Conservation (phyloP, 2,329 filamentous ascomycete species). For the Beauveria medogensis region DNA sequence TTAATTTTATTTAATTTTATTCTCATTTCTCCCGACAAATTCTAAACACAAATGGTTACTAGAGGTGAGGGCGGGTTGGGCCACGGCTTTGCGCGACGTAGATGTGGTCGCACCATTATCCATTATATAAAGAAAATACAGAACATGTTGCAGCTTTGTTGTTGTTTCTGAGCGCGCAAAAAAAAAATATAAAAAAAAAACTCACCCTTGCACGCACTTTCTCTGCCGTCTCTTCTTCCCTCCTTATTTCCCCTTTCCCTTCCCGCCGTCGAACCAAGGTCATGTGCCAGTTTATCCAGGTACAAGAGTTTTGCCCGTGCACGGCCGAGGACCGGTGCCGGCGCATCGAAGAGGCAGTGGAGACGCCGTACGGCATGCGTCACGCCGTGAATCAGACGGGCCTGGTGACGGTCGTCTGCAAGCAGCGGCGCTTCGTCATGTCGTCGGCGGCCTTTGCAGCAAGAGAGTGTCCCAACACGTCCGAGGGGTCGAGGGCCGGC, state of each 20-base stretch:
- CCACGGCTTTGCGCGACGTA: background rate
- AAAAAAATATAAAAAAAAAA: too few relatives aligned
- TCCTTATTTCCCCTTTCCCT: background rate
- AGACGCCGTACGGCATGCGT: background rate
- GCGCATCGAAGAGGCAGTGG: background rate
- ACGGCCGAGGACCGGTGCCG: background rate
- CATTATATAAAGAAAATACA: background rate
- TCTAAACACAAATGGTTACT: too few relatives aligned
- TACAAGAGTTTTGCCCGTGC: constrained; percentile 4
- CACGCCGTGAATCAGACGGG: background rate
- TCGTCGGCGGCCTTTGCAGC: background rate
- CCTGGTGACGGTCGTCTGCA: background rate
- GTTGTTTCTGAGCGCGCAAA: too few relatives aligned
- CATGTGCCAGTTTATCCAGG: constrained; percentile 8
- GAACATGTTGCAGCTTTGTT: background rate
- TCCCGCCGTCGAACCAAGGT: background rate
- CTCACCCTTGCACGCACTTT: background rate
- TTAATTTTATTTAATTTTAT: too few relatives aligned
- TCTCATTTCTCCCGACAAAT: too few relatives aligned
- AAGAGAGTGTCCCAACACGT: constrained; percentile 4
- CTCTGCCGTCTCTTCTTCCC: background rate
- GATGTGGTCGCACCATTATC: background rate
- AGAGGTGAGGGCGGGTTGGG: too few relatives aligned
- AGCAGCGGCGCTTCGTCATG: constrained; percentile 4
- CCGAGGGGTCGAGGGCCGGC: background rate